Evolutionary conservation across 2,329 filamentous ascomycete genomes (phyloP).

Genomic region (Colletotrichum lupini): DNA sequence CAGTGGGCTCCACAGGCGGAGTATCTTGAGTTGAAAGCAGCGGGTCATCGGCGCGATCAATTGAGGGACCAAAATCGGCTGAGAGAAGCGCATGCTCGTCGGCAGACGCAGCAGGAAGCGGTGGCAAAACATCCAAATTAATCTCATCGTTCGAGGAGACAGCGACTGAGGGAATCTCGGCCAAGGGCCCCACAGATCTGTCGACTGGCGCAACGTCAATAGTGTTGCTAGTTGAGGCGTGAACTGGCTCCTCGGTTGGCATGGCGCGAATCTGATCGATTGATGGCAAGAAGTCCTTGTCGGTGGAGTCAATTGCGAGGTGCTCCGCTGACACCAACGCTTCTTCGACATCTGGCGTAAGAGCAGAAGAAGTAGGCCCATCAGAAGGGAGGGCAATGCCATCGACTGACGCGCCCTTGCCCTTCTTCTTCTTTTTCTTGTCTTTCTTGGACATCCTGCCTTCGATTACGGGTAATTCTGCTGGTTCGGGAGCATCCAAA

Average conservation of each 20-base stretch:
- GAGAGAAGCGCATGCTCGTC: not conserved
- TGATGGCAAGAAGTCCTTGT: not conserved
- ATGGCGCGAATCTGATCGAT: not conserved
- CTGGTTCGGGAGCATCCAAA: not conserved
- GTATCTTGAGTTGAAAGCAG: not conserved
- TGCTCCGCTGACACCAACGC: not conserved
- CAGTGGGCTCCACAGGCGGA: not conserved
- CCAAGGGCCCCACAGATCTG: not conserved
- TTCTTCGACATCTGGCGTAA: not conserved
- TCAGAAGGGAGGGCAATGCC: not conserved
- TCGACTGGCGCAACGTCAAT: not conserved
- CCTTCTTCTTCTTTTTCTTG: constrained; percentile 46
- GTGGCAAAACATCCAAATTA: not conserved
- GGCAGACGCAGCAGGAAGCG: not conserved
- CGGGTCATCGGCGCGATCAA: not conserved
- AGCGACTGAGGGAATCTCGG: not conserved
- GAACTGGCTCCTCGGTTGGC: not conserved
- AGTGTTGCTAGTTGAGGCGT: not conserved
- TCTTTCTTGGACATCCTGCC: constrained; percentile 44
- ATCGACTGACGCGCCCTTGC: not conserved
- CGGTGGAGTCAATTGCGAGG: not conserved
- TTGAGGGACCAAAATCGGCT: not conserved
- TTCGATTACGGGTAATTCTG: not conserved
- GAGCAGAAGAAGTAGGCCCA: not conserved
- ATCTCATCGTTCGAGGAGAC: not conserved